Conservation (phyloP, 441 rosid genomes). For the Brassica balearica region DNA sequence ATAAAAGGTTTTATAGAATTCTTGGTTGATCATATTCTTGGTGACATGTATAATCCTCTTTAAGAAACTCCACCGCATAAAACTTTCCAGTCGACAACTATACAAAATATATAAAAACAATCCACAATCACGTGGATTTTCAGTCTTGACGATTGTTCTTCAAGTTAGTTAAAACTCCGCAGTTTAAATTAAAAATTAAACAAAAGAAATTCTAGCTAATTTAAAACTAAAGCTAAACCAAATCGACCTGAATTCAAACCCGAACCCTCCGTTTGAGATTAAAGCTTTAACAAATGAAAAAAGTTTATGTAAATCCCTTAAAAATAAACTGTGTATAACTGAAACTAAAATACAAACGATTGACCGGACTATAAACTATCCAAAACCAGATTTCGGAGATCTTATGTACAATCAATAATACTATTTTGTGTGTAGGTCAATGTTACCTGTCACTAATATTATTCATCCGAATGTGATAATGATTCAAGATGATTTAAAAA, state of each 20-base stretch:
- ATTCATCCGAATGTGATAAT: background rate
- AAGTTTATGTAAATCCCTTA: too few species aligned
- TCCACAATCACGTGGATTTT: constrained; percentile 3
- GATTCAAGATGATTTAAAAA: background rate
- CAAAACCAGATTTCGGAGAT: too few species aligned
- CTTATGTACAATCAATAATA: too few species aligned
- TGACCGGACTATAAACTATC: too few species aligned
- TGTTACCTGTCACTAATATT: too few species aligned
- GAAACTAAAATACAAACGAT: too few species aligned
- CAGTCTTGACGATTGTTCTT: background rate
- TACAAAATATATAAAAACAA: background rate
- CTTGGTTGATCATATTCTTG: background rate
- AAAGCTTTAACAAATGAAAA: too few species aligned
- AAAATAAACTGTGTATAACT: too few species aligned
- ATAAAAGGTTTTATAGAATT: background rate
- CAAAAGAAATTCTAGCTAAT: background rate
- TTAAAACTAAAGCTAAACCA: too few species aligned
- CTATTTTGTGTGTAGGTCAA: too few species aligned
- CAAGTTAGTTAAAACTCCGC: background rate
- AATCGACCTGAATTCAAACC: background rate
- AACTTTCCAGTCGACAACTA: background rate
- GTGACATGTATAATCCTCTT: background rate
- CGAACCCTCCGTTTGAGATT: too few species aligned
- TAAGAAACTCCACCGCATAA: background rate
- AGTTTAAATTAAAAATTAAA: background rate